Evolutionary conservation across 192 early-diverging fungal species (phyloP).

Genomic region (Pilaira anomala): DNA sequence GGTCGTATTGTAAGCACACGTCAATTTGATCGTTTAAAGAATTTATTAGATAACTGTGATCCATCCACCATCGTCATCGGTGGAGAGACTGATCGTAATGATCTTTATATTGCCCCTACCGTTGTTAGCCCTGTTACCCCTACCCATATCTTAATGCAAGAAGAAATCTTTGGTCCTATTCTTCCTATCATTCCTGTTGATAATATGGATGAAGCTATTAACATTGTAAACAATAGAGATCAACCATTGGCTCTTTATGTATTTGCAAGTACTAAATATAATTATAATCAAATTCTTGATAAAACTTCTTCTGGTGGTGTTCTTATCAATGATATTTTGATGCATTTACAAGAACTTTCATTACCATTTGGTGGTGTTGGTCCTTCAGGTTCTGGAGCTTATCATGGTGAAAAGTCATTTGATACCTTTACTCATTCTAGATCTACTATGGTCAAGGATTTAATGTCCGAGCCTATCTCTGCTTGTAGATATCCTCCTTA

Average conservation of each 20-base stretch:
- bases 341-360: constrained; percentile 50
- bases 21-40: constrained; percentile 70
- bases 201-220: constrained; percentile 35
- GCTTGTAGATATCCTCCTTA: constrained; percentile 39
- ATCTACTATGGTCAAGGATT: constrained; percentile 47
- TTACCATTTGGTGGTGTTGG: constrained; percentile 85
- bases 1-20: constrained; percentile 69
- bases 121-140: constrained; percentile 47
- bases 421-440: constrained; percentile 70
- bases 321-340: constrained; percentile 71
- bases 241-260: constrained; percentile 33
- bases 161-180: constrained; percentile 71
- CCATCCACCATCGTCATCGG: constrained; percentile 45
- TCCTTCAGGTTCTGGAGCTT: constrained; percentile 71
- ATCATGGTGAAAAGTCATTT: constrained; percentile 73
- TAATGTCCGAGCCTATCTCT: constrained; percentile 33
- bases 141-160: constrained; percentile 44
- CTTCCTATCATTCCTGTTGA: constrained; percentile 49
- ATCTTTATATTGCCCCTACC: constrained; percentile 57
- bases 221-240: constrained; percentile 26
- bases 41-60: constrained; percentile 43
- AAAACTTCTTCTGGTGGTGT: constrained; percentile 64
- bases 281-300: constrained; percentile 31
- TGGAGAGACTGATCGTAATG: constrained; percentile 39
- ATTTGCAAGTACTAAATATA: constrained; percentile 22